Base-by-base conservation (phyloP, 345 rosid genomes). In the Angophora floribunda region DNA sequence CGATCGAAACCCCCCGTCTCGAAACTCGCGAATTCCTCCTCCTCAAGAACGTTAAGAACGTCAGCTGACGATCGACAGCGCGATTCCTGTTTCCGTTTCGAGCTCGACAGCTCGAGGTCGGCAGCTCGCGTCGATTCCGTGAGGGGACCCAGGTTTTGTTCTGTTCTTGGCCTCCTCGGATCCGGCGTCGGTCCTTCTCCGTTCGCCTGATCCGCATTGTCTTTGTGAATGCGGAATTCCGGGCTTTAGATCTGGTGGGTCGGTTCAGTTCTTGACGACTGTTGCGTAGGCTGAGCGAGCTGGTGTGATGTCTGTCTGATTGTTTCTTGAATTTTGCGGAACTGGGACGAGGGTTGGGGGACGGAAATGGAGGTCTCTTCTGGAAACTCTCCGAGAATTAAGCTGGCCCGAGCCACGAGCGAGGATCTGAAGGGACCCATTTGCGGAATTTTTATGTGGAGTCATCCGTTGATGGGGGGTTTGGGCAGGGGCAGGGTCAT, bases 401-500 rank as follows among this genome's bases (percentile, higher is more conserved):
- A 91, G 44, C 87, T 88, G 87, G 89, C 91, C 92, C 92, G 61
- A 41, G 86, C 86, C 32, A 89, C 89, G 78, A 86, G 86, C 47
- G 90, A 88, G 87, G 91, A 75, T 75, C 82, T 80, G 89, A 87
- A 86, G 93, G 88, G 13, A 87, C 94, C 92, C 89, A 89, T 55
- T 87, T 89, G 86, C 90, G 61, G 51, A 89, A 61, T 88, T 87
- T 93, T 65, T 95, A 93, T 90, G 50, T 91, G 30, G 95, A 93
- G 85, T 86, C 92, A 79, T 86, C 92, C 47, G 61, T 90, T 30
- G 17, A 70, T 89, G 88, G 41, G 65, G 91, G 94, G 14, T 75
- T 41, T 44, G 82, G 13, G 82, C 82, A 36, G 49, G 36, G 82
- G 6, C 82, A 19, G 82, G 41, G 22, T 75, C 26, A 12, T 19